Base-by-base conservation (phyloP, 495 filamentous ascomycete genomes). In the Cercophora scortea region DNA sequence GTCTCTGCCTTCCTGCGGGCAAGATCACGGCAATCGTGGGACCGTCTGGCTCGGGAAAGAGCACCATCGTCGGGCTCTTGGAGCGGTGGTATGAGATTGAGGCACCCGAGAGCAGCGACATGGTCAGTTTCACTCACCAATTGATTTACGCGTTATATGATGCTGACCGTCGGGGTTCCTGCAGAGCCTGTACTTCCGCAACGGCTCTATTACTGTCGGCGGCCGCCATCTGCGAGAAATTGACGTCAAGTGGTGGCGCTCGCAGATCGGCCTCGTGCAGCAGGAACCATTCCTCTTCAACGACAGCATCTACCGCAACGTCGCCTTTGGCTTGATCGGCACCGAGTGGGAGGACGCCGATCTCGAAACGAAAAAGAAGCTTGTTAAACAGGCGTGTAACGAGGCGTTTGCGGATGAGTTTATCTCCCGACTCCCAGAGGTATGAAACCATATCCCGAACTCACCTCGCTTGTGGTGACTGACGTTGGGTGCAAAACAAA, bases 21-120 rank as follows among this genome's bases (percentile, higher is more conserved):
- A 89, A 93, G 62, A 83, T 83, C 15, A 88, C 87, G 15, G 89
- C 90, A n/a, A 76, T 96, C 45, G 87, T 93, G 44, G 86, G 91
- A 1, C 80, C 89, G 16, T 87, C 83, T 1, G 86, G 86, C 6
- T 85, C 82, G 15, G 86, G 86, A 7, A 90, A 71, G 59, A 84
- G 79, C 51, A 89, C 85, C 0, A 79, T 89, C 40, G 79, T 86
- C 0, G 79, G 73, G 0, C 62, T 89, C 19, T 57, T 87, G 13
- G 79, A 85, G 60, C 64, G 86, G 49, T 86, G 78, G 75, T 89
- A 89, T 58, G 71, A 78, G 43, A 60, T 74, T 4, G 69, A 82
- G 34, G 67, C 71, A 5, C 63, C 55, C 18, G 71, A 79, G 8
- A 72, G 84, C 44, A 67, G 73, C 13, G 68, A 77, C 32, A 53